Base-by-base conservation (phyloP, 1,284 basidiomycete genomes). In the Crucibulum parvulum region DNA sequence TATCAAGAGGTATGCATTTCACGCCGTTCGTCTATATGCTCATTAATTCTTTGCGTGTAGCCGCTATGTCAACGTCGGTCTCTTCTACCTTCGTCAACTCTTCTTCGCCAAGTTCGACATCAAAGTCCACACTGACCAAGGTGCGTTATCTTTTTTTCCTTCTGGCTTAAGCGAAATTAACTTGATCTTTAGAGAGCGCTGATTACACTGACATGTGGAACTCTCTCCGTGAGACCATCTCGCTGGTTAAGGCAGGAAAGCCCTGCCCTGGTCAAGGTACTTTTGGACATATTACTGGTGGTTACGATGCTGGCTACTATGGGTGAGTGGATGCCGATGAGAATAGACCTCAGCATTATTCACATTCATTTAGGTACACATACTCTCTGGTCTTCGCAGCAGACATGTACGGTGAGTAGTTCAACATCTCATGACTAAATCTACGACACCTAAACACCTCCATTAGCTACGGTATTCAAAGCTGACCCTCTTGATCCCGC, bases 81-180 rank as follows among this genome's bases (percentile, higher is more conserved):
- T 95, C 37, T 91, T 87, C 75, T 92, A 92, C 75, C 84, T 94
- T 15, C 87, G 91, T 35, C 92, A 94, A 70, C 78, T 94, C 10
- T 94, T 93, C 82, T 93, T 93, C 66, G 92, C 90, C 65, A 89
- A 87, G 66, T 94, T 88, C 67, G 92, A 93, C 69, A 83, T 93
- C 67, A 86, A 86, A 66, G 87, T 93, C 4, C 92, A 94, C 71
- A 89, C 86, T 3, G 85, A 88, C 67, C 81, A 90, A 75, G 84
- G 89, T 86, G 39, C 57, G 47, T 35, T 8, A 18, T 7, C 36
- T 53, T 56, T 24, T 24, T 52, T 34, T 39, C 54, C 45, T 55
- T 24, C 11, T 18, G 3, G 35, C 34, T 37, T 15, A 36, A 39
- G 47, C 58, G 11, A 53, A 9, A n/a, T 37, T 34, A 36, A 57